Percentiles rank a stretch among this genome's conserved stretches.
Evolutionary conservation across 2,329 filamentous ascomycete genomes (phyloP).

Genomic region (Fusarium sp.): DNA sequence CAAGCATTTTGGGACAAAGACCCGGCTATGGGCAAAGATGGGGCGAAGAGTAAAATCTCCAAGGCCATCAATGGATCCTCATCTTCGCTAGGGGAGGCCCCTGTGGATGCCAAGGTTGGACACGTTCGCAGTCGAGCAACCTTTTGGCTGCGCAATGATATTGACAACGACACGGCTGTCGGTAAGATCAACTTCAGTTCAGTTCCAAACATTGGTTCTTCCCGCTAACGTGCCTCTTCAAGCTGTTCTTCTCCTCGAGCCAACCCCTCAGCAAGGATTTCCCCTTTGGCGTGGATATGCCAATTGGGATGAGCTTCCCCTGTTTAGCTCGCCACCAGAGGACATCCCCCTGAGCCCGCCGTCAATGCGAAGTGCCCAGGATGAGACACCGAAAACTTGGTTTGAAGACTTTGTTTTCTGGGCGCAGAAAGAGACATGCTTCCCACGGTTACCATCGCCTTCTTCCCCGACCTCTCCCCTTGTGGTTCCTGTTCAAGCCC

Average conservation of each 20-base stretch:
- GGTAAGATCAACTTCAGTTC: not conserved
- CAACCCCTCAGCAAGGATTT: not conserved
- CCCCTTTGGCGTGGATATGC: slow-evolving; percentile 8
- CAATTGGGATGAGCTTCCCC: not conserved
- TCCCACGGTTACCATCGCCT: not conserved
- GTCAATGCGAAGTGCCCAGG: not conserved
- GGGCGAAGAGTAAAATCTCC: not conserved
- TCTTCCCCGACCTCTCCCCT: not conserved
- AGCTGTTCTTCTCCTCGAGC: slow-evolving; percentile 4
- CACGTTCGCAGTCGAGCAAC: slow-evolving; percentile 4
- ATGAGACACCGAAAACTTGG: not conserved
- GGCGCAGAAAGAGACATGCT: not conserved
- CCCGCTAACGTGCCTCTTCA: not conserved
- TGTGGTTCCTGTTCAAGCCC: not conserved
- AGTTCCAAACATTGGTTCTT: not conserved
- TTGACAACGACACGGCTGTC: not conserved
- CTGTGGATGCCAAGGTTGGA: slow-evolving; percentile 1
- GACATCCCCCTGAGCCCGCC: not conserved
- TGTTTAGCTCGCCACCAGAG: not conserved
- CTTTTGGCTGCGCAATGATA: not conserved
- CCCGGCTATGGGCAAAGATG: not conserved
- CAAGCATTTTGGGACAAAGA: slow-evolving; percentile 1
- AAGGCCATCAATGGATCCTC: not conserved
- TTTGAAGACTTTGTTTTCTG: not conserved
- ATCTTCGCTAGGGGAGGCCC: not conserved